phyloP scores from a whole-genome alignment of 805 yeast genomes.

The Metschnikowia similis region DNA sequence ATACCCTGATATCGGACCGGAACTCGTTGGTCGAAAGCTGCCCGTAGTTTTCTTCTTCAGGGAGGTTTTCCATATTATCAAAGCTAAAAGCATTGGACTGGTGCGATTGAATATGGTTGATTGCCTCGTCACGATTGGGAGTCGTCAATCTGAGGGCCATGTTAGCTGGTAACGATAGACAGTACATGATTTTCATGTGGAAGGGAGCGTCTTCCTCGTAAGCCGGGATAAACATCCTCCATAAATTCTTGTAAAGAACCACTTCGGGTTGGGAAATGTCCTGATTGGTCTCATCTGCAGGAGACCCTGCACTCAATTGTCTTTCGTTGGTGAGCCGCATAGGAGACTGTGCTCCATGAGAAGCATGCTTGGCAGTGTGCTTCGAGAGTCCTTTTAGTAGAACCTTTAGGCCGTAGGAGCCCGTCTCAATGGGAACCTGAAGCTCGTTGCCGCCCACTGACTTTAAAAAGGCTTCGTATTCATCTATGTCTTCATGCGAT shows the following conservation, averaged over 20 bases:
- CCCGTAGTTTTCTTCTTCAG: not conserved
- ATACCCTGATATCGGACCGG: conserved; percentile 6
- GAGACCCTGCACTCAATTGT: conserved; percentile 5
- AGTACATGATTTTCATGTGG: conserved; percentile 1
- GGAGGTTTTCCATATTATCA: not conserved
- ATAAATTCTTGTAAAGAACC: not conserved
- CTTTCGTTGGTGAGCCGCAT: conserved; percentile 7
- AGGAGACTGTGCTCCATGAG: not conserved
- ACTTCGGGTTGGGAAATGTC: not conserved
- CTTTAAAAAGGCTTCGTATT: conserved; percentile 12
- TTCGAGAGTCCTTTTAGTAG: conserved; percentile 30
- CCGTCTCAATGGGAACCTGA: conserved; percentile 16
- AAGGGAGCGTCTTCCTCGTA: conserved; percentile 4
- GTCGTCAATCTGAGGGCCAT: conserved; percentile 13
- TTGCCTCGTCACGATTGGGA: conserved; percentile 16
- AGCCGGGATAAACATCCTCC: conserved; percentile 8
- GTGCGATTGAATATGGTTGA: conserved; percentile 6
- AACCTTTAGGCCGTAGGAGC: conserved; percentile 31
- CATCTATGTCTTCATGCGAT: conserved; percentile 10
- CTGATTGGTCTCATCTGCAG: not conserved
- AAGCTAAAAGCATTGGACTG: conserved; percentile 14
- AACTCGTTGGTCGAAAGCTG: conserved; percentile 3
- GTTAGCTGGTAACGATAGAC: conserved; percentile 11
- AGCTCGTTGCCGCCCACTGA: conserved; percentile 10
- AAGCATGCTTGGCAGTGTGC: conserved; percentile 16